These are phyloP conservation scores for Globisporangium apiculatum DNA, from an alignment of 352 stramenopile species.

Conservation along the genomic window DNA sequence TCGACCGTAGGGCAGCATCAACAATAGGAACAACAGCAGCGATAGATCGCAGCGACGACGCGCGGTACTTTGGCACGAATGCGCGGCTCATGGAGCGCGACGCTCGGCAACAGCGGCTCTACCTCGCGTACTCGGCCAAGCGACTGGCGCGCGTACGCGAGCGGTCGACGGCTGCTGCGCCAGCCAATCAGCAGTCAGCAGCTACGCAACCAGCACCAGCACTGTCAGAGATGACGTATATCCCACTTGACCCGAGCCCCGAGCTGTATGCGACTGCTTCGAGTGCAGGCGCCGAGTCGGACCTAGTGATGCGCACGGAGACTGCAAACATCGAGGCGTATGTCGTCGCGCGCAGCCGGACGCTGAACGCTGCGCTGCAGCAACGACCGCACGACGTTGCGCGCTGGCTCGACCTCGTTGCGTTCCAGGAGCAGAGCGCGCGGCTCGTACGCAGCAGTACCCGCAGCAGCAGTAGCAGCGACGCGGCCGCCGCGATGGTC, in stretches of 20 bases:
- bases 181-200: background rate
- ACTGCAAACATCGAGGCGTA: slow-evolving; percentile 60
- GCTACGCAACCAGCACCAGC: slow-evolving; percentile 21
- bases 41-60: slow-evolving; percentile 1
- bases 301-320: slow-evolving; percentile 42
- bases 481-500: slow-evolving; percentile 22
- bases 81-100: slow-evolving; percentile 36
- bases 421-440: slow-evolving; percentile 59
- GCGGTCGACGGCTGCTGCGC: background rate
- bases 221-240: slow-evolving; percentile 2
- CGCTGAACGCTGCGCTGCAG: slow-evolving; percentile 30
- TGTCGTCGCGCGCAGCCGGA: slow-evolving; percentile 45
- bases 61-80: slow-evolving; percentile 42
- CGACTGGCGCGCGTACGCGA: slow-evolving; percentile 17
- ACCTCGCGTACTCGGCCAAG: slow-evolving; percentile 68
- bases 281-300: background rate
- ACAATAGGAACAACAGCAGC: slow-evolving; percentile 1
- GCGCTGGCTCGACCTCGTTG: slow-evolving; percentile 66
- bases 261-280: background rate
- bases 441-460: slow-evolving; percentile 22
- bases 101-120: slow-evolving; percentile 34
- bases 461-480: background rate
- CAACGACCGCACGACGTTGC: slow-evolving; percentile 34
- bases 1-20: slow-evolving; percentile 1
- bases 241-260: slow-evolving; percentile 20